These are phyloP conservation scores for Spiraea crenata DNA, from an alignment of 331 rosid genomes.

Conservation along the genomic window DNA sequence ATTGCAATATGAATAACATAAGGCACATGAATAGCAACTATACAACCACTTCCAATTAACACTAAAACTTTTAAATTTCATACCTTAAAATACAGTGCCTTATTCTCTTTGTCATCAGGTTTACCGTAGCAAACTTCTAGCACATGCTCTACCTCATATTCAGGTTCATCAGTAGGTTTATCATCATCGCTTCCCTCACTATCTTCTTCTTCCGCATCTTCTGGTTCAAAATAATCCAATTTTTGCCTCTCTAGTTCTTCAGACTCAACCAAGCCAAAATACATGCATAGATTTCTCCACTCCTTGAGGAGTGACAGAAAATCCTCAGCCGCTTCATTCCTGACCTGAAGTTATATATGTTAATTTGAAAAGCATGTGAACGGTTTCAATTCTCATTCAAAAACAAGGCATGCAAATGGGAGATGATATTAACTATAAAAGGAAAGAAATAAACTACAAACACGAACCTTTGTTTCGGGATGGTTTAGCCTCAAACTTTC, in stretches of 20 bases:
- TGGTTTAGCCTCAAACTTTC: conserved; percentile 58
- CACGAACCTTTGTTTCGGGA: conserved; percentile 59
- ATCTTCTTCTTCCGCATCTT: conserved; percentile 21
- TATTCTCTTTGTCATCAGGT: conserved; percentile 30
- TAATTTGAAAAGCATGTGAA: background rate
- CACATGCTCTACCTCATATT: conserved; percentile 56
- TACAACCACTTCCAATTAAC: background rate
- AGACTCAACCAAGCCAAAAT: conserved; percentile 37
- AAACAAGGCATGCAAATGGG: background rate
- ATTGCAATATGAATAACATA: too few species aligned
- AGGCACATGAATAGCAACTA: too few species aligned
- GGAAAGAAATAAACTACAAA: background rate
- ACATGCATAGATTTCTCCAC: conserved; percentile 58
- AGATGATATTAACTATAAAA: background rate
- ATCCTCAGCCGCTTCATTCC: conserved; percentile 66
- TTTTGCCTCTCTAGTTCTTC: conserved; percentile 32
- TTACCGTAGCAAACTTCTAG: conserved; percentile 52
- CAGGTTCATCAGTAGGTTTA: conserved; percentile 19
- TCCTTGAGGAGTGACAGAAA: conserved; percentile 51
- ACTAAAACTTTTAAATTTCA: background rate
- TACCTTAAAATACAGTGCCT: conserved; percentile 61
- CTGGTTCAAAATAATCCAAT: conserved; percentile 27
- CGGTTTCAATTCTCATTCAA: background rate
- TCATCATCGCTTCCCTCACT: conserved; percentile 2
- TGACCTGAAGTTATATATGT: conserved; percentile 45